Conservation (phyloP, 2,329 filamentous ascomycete genomes). For the Colletotrichum euphorbiae region DNA sequence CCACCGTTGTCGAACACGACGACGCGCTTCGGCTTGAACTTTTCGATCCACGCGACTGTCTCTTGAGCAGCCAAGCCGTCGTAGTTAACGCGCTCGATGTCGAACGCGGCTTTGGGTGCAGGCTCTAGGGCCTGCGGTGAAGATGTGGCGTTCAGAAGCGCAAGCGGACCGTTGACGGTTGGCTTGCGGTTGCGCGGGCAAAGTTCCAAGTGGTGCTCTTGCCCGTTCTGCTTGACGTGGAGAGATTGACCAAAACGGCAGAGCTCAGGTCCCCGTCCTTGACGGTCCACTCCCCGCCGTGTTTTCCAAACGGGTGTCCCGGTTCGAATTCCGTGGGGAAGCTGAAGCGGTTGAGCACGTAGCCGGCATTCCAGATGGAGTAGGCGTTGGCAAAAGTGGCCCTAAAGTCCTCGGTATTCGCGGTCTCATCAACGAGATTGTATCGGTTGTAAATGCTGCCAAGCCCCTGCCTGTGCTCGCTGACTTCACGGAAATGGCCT, state of each 20-base stretch:
- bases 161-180: slow-evolving; percentile 39
- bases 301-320: slow-evolving; percentile 40
- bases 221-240: slow-evolving; percentile 48
- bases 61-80: slow-evolving; percentile 10
- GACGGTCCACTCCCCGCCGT: slow-evolving; percentile 43
- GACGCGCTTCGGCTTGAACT: slow-evolving; percentile 35
- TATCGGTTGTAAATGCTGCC: slow-evolving; percentile 59
- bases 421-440: slow-evolving; percentile 38
- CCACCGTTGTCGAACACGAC: slow-evolving; percentile 43
- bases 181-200: slow-evolving; percentile 38
- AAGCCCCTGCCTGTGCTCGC: slow-evolving; percentile 44
- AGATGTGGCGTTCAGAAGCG: slow-evolving; percentile 46
- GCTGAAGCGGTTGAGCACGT: slow-evolving; percentile 48
- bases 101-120: neutral
- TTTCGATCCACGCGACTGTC: slow-evolving; percentile 34
- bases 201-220: slow-evolving; percentile 45
- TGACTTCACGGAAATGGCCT: slow-evolving; percentile 53
- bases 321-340: slow-evolving; percentile 46
- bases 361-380: slow-evolving; percentile 44
- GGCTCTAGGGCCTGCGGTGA: slow-evolving; percentile 29
- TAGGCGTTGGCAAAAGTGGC: slow-evolving; percentile 39
- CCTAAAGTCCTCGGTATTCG: slow-evolving; percentile 28
- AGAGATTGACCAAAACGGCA: slow-evolving; percentile 48
- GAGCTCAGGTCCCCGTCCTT: slow-evolving; percentile 48
- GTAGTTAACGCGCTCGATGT: slow-evolving; percentile 37